Conservation (phyloP, 2,329 filamentous ascomycete genomes). For the Aspergillus fijiensis region DNA sequence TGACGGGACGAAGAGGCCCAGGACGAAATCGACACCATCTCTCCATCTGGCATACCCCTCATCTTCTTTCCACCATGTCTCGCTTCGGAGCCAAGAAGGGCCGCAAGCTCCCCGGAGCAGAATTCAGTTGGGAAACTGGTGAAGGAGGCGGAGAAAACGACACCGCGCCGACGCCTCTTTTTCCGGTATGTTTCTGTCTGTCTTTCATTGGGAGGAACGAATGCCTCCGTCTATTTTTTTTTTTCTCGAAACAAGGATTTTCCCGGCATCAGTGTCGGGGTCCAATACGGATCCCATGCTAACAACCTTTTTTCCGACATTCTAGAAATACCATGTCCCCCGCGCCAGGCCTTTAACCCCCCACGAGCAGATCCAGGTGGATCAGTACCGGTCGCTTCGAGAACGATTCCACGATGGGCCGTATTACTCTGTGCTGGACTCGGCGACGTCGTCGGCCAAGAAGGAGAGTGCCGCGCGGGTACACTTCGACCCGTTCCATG, state of each 20-base stretch:
- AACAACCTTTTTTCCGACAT: neutral
- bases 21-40: neutral
- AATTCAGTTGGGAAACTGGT: slow-evolving; percentile 41
- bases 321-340: slow-evolving; percentile 41
- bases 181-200: slow-evolving; percentile 41
- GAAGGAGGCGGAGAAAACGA: slow-evolving; percentile 42
- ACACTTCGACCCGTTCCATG: slow-evolving; percentile 61
- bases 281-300: neutral
- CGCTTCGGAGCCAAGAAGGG: slow-evolving; percentile 41
- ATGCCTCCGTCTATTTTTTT: neutral
- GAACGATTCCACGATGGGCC: slow-evolving; percentile 60
- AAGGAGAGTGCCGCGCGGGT: slow-evolving; percentile 45
- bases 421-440: slow-evolving; percentile 56
- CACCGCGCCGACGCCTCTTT: slow-evolving; percentile 48
- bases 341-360: slow-evolving; percentile 32
- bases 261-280: neutral
- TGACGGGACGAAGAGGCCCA: neutral
- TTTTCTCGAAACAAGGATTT: neutral
- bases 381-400: slow-evolving; percentile 53
- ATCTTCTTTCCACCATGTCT: slow-evolving; percentile 33
- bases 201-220: neutral
- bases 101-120: slow-evolving; percentile 41
- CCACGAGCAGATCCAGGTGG: slow-evolving; percentile 50
- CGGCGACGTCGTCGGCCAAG: slow-evolving; percentile 41
- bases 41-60: neutral